These are phyloP conservation scores for Neonectria neomacrospora DNA, from an alignment of 2,329 filamentous ascomycete species.

Conservation along the genomic window DNA sequence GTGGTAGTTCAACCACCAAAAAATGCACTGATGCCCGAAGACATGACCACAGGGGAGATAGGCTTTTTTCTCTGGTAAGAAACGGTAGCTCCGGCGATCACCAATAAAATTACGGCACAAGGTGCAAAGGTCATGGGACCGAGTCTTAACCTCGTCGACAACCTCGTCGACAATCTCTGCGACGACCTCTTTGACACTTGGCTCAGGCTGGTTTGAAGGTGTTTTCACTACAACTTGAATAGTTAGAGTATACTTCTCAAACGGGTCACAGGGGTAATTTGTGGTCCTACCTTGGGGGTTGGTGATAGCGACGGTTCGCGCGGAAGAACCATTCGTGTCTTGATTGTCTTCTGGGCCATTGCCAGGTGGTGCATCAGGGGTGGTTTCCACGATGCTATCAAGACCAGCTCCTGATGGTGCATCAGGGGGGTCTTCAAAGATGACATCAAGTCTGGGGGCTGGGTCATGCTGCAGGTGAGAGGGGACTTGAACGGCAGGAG, in stretches of 20 bases:
- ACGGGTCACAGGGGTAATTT: not conserved
- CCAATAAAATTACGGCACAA: not conserved
- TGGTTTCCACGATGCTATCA: not conserved
- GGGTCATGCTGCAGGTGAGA: not conserved
- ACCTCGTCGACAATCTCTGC: not conserved
- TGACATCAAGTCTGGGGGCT: not conserved
- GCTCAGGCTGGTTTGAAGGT: not conserved
- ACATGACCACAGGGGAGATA: slow-evolving; percentile 45
- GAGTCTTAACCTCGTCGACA: too few species aligned
- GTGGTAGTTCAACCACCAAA: slow-evolving; percentile 7
- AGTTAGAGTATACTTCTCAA: not conserved
- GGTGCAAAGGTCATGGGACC: not conserved
- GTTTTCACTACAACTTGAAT: not conserved
- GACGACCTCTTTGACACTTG: not conserved
- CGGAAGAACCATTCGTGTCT: not conserved
- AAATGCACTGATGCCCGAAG: slow-evolving; percentile 41
- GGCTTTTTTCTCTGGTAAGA: slow-evolving; percentile 25
- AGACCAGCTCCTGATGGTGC: not conserved
- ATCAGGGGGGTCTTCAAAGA: not conserved
- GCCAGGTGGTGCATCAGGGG: not conserved
- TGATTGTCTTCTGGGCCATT: not conserved
- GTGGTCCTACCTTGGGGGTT: not conserved
- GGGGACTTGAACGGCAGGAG: not conserved
- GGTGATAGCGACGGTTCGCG: not conserved
- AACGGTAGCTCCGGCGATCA: not conserved